Base-by-base conservation (phyloP, 148 eudicot species). In the Agrostemma githago region DNA sequence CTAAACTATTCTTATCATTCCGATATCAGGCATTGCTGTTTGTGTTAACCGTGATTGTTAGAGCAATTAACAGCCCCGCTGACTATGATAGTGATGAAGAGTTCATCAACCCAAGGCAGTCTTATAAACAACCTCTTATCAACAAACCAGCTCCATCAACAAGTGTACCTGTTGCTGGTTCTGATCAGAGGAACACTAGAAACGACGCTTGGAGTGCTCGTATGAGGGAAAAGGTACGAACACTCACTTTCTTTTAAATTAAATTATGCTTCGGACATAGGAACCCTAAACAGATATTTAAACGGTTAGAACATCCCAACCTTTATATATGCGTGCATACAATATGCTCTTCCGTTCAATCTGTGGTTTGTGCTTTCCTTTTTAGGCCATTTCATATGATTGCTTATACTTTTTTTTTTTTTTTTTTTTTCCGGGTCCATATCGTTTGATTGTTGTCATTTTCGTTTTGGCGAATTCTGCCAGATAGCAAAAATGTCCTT, bases 161-260 rank as follows among this genome's bases (percentile, higher is more conserved):
- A 0, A 92, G 89, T 54, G 87, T 78, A 43, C 96, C 99, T 79
- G 99, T 78, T 76, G 76, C 88, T 80, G 88, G 88, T 78, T 69
- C 89, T 76, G 96, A 90, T 77, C 88, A 86, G 68, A 88, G 93
- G 67, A 88, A 92, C 26, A 76, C 77, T 83, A 89, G 99, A 77
- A 92, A 79, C 77, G 99, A 95, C 86, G 99, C 99, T 80, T 95
- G 99, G 99, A 95, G 99, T 79, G 83, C 94, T 76, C 97, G 99
- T 43, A 95, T 95, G 99, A 85, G 96, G 81, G 99, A 95, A 82
- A 95, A 95, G 97, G 96, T 89, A 51, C 41, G 65, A 51, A 34
- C 73, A 21, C 40, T 58, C 8, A 21, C 40, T 58, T 3, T 0
- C 17, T 40, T 65, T 66, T 41, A 6, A 40, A 9, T 6, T 39